Conservation (phyloP, 306 rosid species). For the Fagus crenata region DNA sequence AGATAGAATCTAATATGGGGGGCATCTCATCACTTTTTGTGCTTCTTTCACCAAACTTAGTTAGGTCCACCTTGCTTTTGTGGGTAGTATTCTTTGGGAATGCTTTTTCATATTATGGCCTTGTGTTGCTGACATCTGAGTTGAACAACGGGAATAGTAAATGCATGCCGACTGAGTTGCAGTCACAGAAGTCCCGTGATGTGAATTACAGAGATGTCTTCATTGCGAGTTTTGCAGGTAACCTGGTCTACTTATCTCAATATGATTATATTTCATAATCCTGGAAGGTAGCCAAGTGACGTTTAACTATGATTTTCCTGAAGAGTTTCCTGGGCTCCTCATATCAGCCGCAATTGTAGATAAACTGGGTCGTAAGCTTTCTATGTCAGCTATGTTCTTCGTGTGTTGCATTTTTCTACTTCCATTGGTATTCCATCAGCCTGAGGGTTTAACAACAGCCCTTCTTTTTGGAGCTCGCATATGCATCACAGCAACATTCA, state of each 20-base stretch:
- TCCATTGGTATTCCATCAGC: conserved; percentile 65
- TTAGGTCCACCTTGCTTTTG: conserved; percentile 77
- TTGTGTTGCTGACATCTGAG: conserved; percentile 89
- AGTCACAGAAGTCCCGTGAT: conserved; percentile 45
- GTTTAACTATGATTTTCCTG: conserved; percentile 39
- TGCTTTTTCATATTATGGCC: conserved; percentile 95
- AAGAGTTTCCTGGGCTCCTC: conserved; percentile 89
- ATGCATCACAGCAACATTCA: conserved; percentile 86
- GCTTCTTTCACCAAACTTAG: conserved; percentile 78
- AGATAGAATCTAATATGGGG: conserved; percentile 38
- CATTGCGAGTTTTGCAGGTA: conserved; percentile 95
- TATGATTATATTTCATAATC: conserved; percentile 7
- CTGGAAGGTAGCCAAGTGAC: conserved; percentile 37
- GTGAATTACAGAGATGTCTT: conserved; percentile 66
- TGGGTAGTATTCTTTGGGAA: conserved; percentile 93
- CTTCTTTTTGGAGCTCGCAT: conserved; percentile 95
- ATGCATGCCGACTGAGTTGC: conserved; percentile 47
- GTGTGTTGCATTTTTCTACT: conserved; percentile 72
- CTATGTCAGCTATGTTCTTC: conserved; percentile 89
- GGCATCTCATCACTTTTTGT: conserved; percentile 54
- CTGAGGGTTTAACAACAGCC: conserved; percentile 62
- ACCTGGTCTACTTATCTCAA: conserved; percentile 18
- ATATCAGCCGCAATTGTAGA: conserved; percentile 79
- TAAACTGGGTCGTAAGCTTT: conserved; percentile 81
- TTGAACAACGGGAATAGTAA: conserved; percentile 53